A percentile compares a stretch with the other conserved stretches of the same genome.
Evolutionary conservation across 345 rosid species (phyloP).

Genomic region (Anacardium occidentale): DNA sequence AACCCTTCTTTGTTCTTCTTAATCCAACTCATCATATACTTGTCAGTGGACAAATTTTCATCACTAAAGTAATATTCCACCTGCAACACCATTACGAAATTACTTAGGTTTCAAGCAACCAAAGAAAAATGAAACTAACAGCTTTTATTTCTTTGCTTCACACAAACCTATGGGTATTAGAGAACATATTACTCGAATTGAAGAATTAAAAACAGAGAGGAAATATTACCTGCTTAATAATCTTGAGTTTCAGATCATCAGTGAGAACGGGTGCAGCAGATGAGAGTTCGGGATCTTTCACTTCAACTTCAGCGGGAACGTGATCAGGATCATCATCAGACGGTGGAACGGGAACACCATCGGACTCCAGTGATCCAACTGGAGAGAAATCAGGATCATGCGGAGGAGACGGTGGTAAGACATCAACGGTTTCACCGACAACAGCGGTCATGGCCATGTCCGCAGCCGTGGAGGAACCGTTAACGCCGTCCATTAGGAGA

Average conservation of each 20-base stretch:
- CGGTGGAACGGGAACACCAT: conserved; percentile 24
- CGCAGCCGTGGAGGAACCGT: conserved; percentile 23
- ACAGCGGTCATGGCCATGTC: not conserved
- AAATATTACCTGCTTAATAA: conserved; percentile 56
- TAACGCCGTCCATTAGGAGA: conserved; percentile 35
- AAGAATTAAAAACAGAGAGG: not conserved
- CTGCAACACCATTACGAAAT: conserved; percentile 34
- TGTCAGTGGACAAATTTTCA: conserved; percentile 82
- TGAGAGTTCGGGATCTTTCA: conserved; percentile 30
- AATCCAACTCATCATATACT: conserved; percentile 57
- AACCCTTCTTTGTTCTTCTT: conserved; percentile 79
- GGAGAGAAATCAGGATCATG: conserved; percentile 29
- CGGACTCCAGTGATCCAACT: conserved; percentile 37
- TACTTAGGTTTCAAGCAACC: not conserved
- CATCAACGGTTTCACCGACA: too few species aligned
- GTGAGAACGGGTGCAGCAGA: conserved; percentile 29
- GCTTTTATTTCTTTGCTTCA: not conserved
- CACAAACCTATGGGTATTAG: too few species aligned
- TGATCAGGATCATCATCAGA: conserved; percentile 43
- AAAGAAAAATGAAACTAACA: not conserved
- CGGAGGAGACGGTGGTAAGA: conserved; percentile 20
- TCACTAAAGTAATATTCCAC: conserved; percentile 93
- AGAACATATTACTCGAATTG: too few species aligned
- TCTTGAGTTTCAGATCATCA: conserved; percentile 60
- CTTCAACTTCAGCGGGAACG: conserved; percentile 31